Evolutionary conservation across 768 basidiomycete genomes (phyloP).

Genomic region (Tylopilus rubrobrunneus): DNA sequence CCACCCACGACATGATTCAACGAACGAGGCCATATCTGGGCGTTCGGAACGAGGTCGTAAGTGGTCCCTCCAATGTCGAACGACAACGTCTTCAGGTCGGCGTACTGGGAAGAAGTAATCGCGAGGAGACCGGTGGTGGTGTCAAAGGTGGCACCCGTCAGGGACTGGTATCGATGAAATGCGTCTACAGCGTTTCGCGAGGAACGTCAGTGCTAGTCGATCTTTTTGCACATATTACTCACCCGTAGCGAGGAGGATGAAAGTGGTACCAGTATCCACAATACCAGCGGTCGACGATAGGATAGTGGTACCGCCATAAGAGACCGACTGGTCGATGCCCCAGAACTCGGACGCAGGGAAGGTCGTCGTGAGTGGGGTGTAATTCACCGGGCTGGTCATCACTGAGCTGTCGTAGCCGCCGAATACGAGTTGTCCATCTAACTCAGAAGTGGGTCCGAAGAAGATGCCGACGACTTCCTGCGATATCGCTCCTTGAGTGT

Average conservation of each 20-base stretch:
- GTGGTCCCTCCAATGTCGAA: not conserved
- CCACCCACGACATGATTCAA: not conserved
- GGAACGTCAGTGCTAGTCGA: no score
- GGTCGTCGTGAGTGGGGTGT: not conserved
- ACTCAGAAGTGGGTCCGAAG: not conserved
- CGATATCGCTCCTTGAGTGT: conserved; percentile 15
- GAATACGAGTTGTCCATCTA: not conserved
- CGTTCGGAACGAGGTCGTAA: not conserved
- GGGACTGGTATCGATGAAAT: not conserved
- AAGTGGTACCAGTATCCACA: not conserved
- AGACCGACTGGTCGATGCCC: not conserved
- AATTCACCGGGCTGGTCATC: not conserved
- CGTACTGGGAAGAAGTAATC: not conserved
- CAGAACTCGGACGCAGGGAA: not conserved
- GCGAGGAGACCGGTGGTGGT: not conserved
- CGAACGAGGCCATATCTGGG: not conserved
- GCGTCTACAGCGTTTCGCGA: not conserved
- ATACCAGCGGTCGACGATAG: not conserved
- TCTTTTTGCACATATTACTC: not conserved
- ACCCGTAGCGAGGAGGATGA: not conserved
- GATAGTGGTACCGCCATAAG: not conserved
- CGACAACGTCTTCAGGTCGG: not conserved
- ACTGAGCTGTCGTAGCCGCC: not conserved
- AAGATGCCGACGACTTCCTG: not conserved
- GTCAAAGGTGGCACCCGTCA: not conserved